These are phyloP conservation scores for Candida xiaguanensis DNA, from an alignment of 805 yeast species.

Conservation along the genomic window DNA sequence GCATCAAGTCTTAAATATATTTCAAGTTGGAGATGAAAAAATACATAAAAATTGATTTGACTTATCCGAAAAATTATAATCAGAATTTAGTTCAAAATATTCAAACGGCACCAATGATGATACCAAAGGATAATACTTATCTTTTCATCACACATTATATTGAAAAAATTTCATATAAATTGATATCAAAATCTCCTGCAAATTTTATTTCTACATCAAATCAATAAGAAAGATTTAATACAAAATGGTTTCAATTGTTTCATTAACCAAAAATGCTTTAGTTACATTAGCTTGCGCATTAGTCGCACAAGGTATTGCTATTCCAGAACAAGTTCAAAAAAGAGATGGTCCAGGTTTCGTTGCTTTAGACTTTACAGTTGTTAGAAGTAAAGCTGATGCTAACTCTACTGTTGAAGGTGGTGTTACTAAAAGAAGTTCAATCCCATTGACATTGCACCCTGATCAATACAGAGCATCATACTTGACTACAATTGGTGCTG, in stretches of 20 bases:
- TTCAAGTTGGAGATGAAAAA: no score
- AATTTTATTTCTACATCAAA: no score
- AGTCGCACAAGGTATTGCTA: not conserved
- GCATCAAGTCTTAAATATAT: no score
- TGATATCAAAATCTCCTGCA: no score
- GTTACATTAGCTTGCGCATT: not conserved
- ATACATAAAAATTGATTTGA: no score
- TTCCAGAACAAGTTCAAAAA: not conserved
- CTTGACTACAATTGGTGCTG: constrained; percentile 7
- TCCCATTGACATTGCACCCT: not conserved
- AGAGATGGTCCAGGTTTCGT: not conserved
- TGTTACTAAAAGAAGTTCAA: not conserved
- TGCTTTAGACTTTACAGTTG: constrained; percentile 6
- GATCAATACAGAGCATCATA: constrained; percentile 1
- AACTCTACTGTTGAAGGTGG: constrained; percentile 23
- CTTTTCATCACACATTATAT: no score
- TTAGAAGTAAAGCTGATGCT: constrained; percentile 57
- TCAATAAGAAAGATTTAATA: no score
- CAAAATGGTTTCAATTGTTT: not conserved
- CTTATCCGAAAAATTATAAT: no score
- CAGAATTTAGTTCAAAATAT: no score
- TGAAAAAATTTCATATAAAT: no score
- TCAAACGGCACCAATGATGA: no score
- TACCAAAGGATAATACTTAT: no score
- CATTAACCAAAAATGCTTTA: not conserved